These are phyloP conservation scores for Penicillium sp. DNA, from an alignment of 2,329 filamentous ascomycete genomes.

Conservation along the genomic window DNA sequence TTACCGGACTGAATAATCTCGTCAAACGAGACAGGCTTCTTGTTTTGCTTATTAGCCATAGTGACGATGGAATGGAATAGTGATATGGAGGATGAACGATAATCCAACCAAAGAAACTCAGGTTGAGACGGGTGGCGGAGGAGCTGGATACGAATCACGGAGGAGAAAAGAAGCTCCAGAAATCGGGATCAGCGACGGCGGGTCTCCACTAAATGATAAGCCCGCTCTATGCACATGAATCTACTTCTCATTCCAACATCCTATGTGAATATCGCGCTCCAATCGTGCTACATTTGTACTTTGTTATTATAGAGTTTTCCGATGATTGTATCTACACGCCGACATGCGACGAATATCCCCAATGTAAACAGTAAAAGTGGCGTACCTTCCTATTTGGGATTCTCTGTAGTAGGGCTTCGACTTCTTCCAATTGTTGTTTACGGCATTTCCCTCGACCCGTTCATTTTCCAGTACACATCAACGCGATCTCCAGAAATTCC, in stretches of 20 bases:
- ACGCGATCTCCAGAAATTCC: neutral
- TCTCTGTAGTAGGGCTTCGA: neutral
- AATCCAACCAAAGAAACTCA: neutral
- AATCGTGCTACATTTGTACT: too few species aligned
- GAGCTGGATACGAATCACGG: neutral
- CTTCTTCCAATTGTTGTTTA: neutral
- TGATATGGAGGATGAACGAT: neutral
- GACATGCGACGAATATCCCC: neutral
- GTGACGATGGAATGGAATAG: conserved; percentile 1
- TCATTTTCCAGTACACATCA: neutral
- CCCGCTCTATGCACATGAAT: neutral
- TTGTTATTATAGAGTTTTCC: too few species aligned
- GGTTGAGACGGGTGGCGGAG: neutral
- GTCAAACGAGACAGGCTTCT: conserved; percentile 47
- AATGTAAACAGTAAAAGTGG: neutral
- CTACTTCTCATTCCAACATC: too few species aligned
- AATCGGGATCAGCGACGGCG: neutral
- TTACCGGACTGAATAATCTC: conserved; percentile 54
- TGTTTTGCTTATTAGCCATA: conserved; percentile 35
- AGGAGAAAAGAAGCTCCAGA: neutral
- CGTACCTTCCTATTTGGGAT: neutral
- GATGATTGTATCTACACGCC: too few species aligned
- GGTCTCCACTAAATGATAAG: neutral
- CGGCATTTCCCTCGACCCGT: neutral
- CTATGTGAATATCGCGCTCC: too few species aligned